phyloP scores from a whole-genome alignment of 345 rosid species.

The Lepidium africanum region DNA sequence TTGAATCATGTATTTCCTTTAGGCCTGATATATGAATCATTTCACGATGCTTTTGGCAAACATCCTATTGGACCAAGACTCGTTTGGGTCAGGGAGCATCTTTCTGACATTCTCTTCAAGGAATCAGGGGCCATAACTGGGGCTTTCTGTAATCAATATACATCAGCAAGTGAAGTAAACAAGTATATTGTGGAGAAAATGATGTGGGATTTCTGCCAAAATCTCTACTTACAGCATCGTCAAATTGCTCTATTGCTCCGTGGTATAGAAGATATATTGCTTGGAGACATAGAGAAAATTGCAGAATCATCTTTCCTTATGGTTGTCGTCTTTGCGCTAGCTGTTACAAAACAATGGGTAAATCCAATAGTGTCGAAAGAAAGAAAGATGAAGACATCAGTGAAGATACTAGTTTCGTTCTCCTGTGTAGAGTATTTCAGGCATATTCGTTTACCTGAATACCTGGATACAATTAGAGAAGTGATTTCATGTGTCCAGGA shows the following conservation, averaged over 20 bases:
- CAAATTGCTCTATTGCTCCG: slow-evolving; percentile 54
- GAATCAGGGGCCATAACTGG: slow-evolving; percentile 78
- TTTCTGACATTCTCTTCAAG: slow-evolving; percentile 49
- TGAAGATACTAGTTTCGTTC: slow-evolving; percentile 59
- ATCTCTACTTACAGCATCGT: slow-evolving; percentile 65
- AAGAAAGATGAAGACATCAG: slow-evolving; percentile 57
- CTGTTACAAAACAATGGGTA: slow-evolving; percentile 62
- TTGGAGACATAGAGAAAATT: slow-evolving; percentile 64
- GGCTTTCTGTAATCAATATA: slow-evolving; percentile 75
- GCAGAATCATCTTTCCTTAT: slow-evolving; percentile 89
- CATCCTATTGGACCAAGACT: slow-evolving; percentile 23
- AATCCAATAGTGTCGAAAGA: slow-evolving; percentile 45
- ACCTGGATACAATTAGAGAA: slow-evolving; percentile 70
- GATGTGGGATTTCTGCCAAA: slow-evolving; percentile 74
- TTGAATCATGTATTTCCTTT: slow-evolving; percentile 67
- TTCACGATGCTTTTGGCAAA: slow-evolving; percentile 29
- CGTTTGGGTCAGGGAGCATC: slow-evolving; percentile 45
- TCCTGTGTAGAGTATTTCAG: slow-evolving; percentile 87
- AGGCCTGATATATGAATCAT: slow-evolving; percentile 34
- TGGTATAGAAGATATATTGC: slow-evolving; percentile 46
- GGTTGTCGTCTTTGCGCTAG: slow-evolving; percentile 72
- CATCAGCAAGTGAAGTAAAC: slow-evolving; percentile 51
- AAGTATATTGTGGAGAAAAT: slow-evolving; percentile 50
- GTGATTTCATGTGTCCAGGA: slow-evolving; percentile 78
- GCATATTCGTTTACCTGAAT: slow-evolving; percentile 77